These are phyloP conservation scores for Sporothrix sp. DNA, from an alignment of 2,329 filamentous ascomycete genomes.

Conservation along the genomic window DNA sequence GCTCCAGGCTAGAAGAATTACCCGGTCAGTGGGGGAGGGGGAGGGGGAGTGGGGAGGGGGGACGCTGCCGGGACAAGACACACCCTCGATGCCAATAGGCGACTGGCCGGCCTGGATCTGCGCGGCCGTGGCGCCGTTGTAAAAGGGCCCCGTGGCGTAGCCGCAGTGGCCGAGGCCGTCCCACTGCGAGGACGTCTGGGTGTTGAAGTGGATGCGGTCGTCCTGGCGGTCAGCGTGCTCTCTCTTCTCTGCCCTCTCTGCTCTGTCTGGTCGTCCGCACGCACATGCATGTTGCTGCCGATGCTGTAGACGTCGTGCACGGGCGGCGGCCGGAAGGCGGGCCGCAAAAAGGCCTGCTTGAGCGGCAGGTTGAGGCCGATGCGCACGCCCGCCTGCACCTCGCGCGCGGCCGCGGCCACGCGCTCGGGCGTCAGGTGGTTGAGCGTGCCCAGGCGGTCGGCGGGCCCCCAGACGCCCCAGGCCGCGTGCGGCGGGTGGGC, in stretches of 20 bases:
- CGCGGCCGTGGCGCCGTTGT: not conserved
- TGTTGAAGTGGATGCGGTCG: not conserved
- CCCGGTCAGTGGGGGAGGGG: too few relatives aligned
- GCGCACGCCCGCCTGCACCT: not conserved
- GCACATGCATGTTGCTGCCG: not conserved
- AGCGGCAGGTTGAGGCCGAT: not conserved
- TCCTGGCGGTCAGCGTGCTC: too few relatives aligned
- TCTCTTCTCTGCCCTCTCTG: too few relatives aligned
- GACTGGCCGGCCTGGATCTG: not conserved
- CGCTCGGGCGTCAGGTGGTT: not conserved
- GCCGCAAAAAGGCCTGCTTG: not conserved
- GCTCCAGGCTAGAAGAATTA: not conserved
- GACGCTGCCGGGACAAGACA: too few relatives aligned
- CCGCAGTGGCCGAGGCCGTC: not conserved
- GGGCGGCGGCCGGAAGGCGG: not conserved
- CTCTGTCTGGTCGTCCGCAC: not conserved
- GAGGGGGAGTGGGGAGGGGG: too few relatives aligned
- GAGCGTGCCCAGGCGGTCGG: not conserved
- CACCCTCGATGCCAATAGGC: not conserved
- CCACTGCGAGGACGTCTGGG: slow-evolving; percentile 1
- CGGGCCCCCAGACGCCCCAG: not conserved
- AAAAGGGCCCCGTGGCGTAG: not conserved
- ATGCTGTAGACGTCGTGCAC: not conserved
- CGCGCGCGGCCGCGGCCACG: not conserved
- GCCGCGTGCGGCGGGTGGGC: not conserved